Evolutionary conservation across 495 filamentous ascomycete species (phyloP).

Genomic region (Hypoxylon cercidicola): DNA sequence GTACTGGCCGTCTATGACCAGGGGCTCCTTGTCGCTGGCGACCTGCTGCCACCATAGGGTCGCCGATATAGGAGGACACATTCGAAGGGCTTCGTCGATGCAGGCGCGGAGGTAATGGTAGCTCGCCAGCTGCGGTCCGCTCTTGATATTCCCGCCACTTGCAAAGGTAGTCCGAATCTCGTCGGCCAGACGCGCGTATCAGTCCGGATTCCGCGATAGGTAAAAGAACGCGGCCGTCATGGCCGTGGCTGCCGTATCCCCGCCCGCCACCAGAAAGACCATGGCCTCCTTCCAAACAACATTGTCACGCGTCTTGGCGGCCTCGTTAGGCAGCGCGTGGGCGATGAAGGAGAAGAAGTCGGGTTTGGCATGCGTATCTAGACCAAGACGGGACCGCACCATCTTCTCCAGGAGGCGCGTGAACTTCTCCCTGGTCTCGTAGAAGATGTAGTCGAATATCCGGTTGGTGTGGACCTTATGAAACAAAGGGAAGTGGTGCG

Average conservation of each 20-base stretch:
- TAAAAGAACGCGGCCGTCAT: conserved; percentile 65
- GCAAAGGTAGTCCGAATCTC: conserved; percentile 59
- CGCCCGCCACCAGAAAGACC: not conserved
- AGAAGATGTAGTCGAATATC: conserved; percentile 1
- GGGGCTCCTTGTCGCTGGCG: conserved; percentile 6
- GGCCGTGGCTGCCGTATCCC: not conserved
- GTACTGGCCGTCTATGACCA: not conserved
- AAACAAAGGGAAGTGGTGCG: not conserved
- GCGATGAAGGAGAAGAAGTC: conserved; percentile 13
- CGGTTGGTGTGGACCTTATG: conserved; percentile 6
- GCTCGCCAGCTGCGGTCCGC: conserved; percentile 59
- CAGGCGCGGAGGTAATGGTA: conserved; percentile 64
- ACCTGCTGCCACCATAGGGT: conserved; percentile 61
- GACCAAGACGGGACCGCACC: not conserved
- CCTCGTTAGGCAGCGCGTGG: not conserved
- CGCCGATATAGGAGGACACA: conserved; percentile 67
- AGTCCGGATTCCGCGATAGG: conserved; percentile 62
- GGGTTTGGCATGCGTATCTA: not conserved
- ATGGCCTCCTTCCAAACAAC: not conserved
- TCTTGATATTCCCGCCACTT: not conserved
- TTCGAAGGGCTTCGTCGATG: conserved; percentile 64
- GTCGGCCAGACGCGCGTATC: conserved; percentile 53
- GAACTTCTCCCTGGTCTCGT: not conserved
- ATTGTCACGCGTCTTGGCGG: not conserved
- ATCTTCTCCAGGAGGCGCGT: not conserved